Conservation (phyloP, 192 early-diverging fungal species). For the Backusella luteola region DNA sequence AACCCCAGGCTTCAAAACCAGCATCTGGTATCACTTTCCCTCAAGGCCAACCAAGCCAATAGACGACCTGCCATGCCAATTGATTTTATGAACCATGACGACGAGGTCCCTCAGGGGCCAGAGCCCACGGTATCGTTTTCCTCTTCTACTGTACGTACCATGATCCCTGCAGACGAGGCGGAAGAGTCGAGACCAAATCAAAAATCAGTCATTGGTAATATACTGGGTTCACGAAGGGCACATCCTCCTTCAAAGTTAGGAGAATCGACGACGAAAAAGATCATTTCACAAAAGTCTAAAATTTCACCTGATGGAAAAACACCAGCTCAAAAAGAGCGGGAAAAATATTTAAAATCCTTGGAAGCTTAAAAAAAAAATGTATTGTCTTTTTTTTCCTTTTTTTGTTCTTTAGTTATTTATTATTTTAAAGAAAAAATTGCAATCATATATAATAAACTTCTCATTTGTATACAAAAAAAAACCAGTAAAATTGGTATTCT, state of each 20-base stretch:
- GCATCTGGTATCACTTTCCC: constrained; percentile 21
- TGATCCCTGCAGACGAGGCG: constrained; percentile 23
- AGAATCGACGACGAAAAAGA: neutral
- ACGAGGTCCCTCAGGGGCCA: neutral
- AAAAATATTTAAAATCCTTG: constrained; percentile 18
- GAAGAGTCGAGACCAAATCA: neutral
- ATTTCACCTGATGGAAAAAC: constrained; percentile 13
- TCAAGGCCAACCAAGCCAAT: constrained; percentile 3
- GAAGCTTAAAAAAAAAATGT: neutral
- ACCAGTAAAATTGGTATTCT: neutral
- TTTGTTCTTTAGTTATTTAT: neutral
- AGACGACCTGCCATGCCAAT: constrained; percentile 13
- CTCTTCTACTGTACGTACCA: constrained; percentile 25
- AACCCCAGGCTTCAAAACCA: constrained; percentile 26
- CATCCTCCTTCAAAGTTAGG: constrained; percentile 10
- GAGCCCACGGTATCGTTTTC: constrained; percentile 24
- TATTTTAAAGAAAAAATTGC: neutral
- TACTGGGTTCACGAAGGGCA: constrained; percentile 10
- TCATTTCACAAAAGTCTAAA: constrained; percentile 5
- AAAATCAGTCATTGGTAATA: neutral
- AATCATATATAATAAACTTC: constrained; percentile 1
- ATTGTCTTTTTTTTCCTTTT: neutral
- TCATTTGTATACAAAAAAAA: neutral
- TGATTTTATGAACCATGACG: constrained; percentile 18
- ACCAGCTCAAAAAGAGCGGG: constrained; percentile 20